These are phyloP conservation scores for Euphorbia peplus DNA, from an alignment of 345 rosid species.

Conservation along the genomic window DNA sequence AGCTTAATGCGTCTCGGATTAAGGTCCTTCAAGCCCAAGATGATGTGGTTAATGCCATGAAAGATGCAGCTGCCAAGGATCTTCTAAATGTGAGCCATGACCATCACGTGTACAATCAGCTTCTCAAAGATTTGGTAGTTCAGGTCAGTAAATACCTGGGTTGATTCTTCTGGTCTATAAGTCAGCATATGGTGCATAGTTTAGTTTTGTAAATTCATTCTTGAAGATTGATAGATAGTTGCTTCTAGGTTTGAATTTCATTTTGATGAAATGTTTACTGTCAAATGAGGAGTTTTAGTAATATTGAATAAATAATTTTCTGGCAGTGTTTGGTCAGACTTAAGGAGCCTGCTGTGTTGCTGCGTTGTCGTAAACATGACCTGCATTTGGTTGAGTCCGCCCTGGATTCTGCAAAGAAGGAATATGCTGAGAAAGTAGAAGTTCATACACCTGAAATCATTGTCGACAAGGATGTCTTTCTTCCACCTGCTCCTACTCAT, in stretches of 20 bases:
- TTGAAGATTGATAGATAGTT: not conserved
- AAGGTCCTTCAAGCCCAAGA: slow-evolving; percentile 97
- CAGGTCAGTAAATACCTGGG: slow-evolving; percentile 47
- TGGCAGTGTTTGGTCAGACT: slow-evolving; percentile 83
- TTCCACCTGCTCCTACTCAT: slow-evolving; percentile 82
- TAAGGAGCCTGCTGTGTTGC: slow-evolving; percentile 89
- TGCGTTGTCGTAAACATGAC: slow-evolving; percentile 86
- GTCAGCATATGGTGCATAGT: not conserved
- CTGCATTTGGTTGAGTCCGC: slow-evolving; percentile 63
- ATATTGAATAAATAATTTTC: not conserved
- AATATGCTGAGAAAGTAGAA: slow-evolving; percentile 64
- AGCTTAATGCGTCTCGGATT: slow-evolving; percentile 93
- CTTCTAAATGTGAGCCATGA: slow-evolving; percentile 65
- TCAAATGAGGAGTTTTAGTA: not conserved
- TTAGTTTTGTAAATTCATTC: not conserved
- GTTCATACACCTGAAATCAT: slow-evolving; percentile 77
- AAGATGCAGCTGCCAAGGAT: slow-evolving; percentile 69
- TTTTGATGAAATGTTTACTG: not conserved
- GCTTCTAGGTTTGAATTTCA: not conserved
- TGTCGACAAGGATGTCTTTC: slow-evolving; percentile 59
- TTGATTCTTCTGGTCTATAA: not conserved
- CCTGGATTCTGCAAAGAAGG: slow-evolving; percentile 62
- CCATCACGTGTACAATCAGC: slow-evolving; percentile 54
- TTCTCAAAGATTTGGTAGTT: slow-evolving; percentile 77
- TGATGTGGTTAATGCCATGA: slow-evolving; percentile 87